Base-by-base conservation (phyloP, 345 rosid genomes). In the Leavenworthia alabamica region DNA sequence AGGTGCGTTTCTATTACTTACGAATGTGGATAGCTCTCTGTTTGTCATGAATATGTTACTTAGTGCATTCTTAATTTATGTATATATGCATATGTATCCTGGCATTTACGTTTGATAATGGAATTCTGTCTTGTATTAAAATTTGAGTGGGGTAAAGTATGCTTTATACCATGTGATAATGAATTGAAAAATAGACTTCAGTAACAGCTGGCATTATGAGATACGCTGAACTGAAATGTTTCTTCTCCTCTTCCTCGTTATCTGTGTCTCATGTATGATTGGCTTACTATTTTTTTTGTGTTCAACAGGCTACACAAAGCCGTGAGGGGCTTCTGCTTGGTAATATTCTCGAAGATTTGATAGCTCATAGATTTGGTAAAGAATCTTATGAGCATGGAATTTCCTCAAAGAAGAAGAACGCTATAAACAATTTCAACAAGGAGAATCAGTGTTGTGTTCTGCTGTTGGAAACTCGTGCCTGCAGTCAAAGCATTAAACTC, bases 391-490 rank as follows among this genome's bases (percentile, higher is more conserved):
- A 87, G 97, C 31, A 58, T 82, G 68, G 94, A 83, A 56, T 72
- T 74, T 46, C 0, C 22, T 26, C 80, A 60, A 80, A 35, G 10
- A 35, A 78, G 73, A 86, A 80, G 60, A 67, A 73, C 61, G 89
- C 91, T 20, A 51, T 84, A 31, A 68, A 75, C 55, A 87, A 71
- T 49, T 93, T 87, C 82, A 93, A 93, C 67, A 85, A 75, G 60
- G 82, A 81, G 66, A 72, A 65, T 36, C 77, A 75, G 42, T 85
- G 86, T 59, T 93, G 83, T 79, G 84, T 89, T 61, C 80, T 89
- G 68, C 70, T 93, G 66, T 74, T 89, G 75, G 99, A 89, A 80
- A 80, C 75, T 49, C 89, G 96, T 60, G 91, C 96, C 70, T 87
- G 99, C 75, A 66, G 29, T 70, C 51, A 78, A 47, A 73, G 82